phyloP scores from a whole-genome alignment of 352 stramenopile genomes.

The Phytophthora pini region DNA sequence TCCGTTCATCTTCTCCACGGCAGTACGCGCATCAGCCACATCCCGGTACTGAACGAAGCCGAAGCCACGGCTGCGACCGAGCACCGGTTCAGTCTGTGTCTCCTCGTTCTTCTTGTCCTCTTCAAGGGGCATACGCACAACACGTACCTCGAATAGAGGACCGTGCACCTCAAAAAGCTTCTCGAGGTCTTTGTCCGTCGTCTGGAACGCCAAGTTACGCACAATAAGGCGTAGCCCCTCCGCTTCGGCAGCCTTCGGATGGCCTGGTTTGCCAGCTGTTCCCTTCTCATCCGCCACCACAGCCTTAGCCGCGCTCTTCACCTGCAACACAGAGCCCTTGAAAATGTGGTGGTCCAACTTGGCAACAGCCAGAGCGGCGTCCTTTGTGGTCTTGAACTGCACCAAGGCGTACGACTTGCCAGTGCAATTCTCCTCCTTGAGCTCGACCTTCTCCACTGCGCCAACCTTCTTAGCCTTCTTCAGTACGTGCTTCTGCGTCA shows the following conservation, averaged over 20 bases:
- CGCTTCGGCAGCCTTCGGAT: slow-evolving; percentile 41
- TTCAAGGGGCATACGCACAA: slow-evolving; percentile 81
- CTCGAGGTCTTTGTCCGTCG: slow-evolving; percentile 72
- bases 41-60: slow-evolving; percentile 87
- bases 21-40: slow-evolving; percentile 56
- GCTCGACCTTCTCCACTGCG: slow-evolving; percentile 54
- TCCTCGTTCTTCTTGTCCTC: slow-evolving; percentile 36
- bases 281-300: slow-evolving; percentile 34
- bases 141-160: slow-evolving; percentile 67
- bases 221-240: slow-evolving; percentile 83
- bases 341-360: slow-evolving; percentile 90
- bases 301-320: slow-evolving; percentile 49
- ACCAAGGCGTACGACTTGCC: slow-evolving; percentile 72
- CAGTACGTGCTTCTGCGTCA: slow-evolving; percentile 81
- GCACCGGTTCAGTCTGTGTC: slow-evolving; percentile 19
- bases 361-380: slow-evolving; percentile 56
- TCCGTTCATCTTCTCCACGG: slow-evolving; percentile 81
- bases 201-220: slow-evolving; percentile 86
- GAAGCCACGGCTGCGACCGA: slow-evolving; percentile 81
- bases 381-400: slow-evolving; percentile 60
- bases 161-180: slow-evolving; percentile 75
- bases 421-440: slow-evolving; percentile 66
- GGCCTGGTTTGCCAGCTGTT: slow-evolving; percentile 25
- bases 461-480: slow-evolving; percentile 86
- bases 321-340: slow-evolving; percentile 77